These are phyloP conservation scores for Tanacetum coccineum DNA, from an alignment of 129 eudicot species.

Conservation along the genomic window DNA sequence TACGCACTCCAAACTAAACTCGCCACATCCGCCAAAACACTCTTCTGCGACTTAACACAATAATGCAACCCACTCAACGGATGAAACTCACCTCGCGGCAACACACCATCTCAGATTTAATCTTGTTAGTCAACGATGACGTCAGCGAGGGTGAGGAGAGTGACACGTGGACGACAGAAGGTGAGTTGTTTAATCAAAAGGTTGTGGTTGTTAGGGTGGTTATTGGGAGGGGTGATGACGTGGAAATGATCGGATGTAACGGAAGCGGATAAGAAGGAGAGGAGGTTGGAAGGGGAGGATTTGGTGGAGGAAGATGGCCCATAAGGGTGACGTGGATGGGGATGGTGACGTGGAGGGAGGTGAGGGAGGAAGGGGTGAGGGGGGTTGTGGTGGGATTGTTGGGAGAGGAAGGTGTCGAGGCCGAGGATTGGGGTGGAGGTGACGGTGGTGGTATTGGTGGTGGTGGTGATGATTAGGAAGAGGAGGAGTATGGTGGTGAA, in stretches of 20 bases:
- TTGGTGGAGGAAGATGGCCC: constrained; percentile 58
- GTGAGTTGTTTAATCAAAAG: constrained; percentile 54
- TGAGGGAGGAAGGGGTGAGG: constrained; percentile 58
- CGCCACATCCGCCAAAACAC: constrained; percentile 69
- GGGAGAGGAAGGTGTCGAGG: constrained; percentile 69
- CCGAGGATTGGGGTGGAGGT: constrained; percentile 59
- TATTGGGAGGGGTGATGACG: constrained; percentile 55
- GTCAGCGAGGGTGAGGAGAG: constrained; percentile 53
- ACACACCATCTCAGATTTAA: constrained; percentile 57
- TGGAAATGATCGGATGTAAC: constrained; percentile 72
- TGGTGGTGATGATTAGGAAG: too few relatives aligned
- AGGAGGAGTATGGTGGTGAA: constrained; percentile 29
- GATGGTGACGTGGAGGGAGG: constrained; percentile 55
- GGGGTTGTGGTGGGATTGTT: constrained; percentile 49
- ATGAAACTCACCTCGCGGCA: constrained; percentile 89
- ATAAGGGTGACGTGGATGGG: constrained; percentile 65
- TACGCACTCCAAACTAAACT: constrained; percentile 82
- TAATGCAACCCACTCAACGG: constrained; percentile 74
- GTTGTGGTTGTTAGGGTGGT: constrained; percentile 28
- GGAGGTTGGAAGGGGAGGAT: constrained; percentile 44
- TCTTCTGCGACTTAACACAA: constrained; percentile 69
- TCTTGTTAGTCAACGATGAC: constrained; percentile 23
- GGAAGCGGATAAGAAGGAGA: constrained; percentile 63
- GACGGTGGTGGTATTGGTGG: constrained; percentile 24
- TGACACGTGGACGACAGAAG: constrained; percentile 45